phyloP scores from a whole-genome alignment of 1,139 yeast species.

The Pichia sp. region DNA sequence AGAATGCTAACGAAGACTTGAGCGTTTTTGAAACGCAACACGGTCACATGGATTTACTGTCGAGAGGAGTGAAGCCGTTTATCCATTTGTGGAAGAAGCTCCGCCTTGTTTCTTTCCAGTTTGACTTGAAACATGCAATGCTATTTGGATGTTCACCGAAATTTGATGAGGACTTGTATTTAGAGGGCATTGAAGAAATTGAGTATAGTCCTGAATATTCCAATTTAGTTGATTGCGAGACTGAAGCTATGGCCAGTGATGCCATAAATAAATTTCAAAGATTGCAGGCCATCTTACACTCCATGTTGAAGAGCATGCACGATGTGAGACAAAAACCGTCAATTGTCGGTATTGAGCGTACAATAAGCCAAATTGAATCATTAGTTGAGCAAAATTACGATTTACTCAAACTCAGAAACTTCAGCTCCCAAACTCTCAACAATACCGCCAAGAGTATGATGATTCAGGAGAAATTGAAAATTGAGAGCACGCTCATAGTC shows the following conservation, averaged over 20 bases:
- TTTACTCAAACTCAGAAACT: too few relatives aligned
- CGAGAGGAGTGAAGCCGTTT: conserved; percentile 12
- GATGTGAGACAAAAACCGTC: conserved; percentile 13
- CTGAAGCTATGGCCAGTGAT: conserved; percentile 16
- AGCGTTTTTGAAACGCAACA: conserved; percentile 3
- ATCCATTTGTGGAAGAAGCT: conserved; percentile 23
- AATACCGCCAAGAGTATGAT: too few relatives aligned
- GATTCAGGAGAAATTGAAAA: too few relatives aligned
- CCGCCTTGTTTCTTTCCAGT: conserved; percentile 26
- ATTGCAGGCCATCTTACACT: conserved; percentile 8
- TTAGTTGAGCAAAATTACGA: too few relatives aligned
- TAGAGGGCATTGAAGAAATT: conserved; percentile 26
- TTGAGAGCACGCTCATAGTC: conserved; percentile 2
- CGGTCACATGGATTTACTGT: conserved; percentile 4
- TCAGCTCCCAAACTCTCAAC: too few relatives aligned
- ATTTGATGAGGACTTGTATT: conserved; percentile 25
- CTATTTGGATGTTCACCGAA: conserved; percentile 35
- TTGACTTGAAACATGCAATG: conserved; percentile 34
- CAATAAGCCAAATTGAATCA: conserved; percentile 5
- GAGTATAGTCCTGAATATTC: conserved; percentile 15
- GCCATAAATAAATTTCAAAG: conserved; percentile 15
- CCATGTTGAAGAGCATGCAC: conserved; percentile 17
- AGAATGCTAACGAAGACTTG: background rate
- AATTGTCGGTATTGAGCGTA: conserved; percentile 11
- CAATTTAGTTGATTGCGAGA: conserved; percentile 12